Conservation (phyloP, 768 basidiomycete species). For the Gelatoporia subvermispora region DNA sequence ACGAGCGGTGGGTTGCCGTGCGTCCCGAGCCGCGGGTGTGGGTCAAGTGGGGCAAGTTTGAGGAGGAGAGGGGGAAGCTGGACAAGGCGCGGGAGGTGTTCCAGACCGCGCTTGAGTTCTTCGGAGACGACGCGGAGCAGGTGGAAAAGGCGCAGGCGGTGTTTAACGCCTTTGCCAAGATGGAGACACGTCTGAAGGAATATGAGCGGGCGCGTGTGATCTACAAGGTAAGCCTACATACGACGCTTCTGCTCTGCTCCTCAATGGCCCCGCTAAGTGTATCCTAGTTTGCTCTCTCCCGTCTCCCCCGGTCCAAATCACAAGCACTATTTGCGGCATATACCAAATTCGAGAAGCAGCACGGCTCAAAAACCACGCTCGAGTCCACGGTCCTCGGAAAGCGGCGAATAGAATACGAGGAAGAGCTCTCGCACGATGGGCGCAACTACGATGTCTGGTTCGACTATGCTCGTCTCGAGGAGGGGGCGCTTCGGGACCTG, state of each 20-base stretch:
- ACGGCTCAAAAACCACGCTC: constrained; percentile 81
- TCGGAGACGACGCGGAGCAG: constrained; percentile 57
- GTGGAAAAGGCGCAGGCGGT: constrained; percentile 84
- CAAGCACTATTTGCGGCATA: constrained; percentile 84
- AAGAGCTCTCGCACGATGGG: constrained; percentile 86
- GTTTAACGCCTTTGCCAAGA: constrained; percentile 90
- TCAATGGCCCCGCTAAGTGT: not conserved
- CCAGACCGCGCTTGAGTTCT: constrained; percentile 63
- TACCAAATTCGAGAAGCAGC: constrained; percentile 97
- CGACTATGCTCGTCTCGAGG: constrained; percentile 90
- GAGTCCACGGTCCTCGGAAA: constrained; percentile 95
- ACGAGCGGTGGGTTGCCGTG: constrained; percentile 86
- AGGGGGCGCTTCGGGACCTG: constrained; percentile 75
- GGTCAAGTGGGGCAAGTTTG: constrained; percentile 64
- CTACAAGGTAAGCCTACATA: constrained; percentile 77
- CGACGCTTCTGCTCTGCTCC: not conserved
- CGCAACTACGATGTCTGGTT: constrained; percentile 99
- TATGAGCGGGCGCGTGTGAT: constrained; percentile 95
- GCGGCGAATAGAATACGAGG: constrained; percentile 97
- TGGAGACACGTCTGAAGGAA: constrained; percentile 96
- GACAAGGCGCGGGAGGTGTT: constrained; percentile 66
- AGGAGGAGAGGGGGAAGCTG: constrained; percentile 54
- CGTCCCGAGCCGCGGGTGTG: constrained; percentile 60
- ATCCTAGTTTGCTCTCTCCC: constrained; percentile 84
- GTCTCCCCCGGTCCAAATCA: constrained; percentile 91